Conservation (phyloP, 2,329 filamentous ascomycete genomes). For the Pseudocercospora vitis region DNA sequence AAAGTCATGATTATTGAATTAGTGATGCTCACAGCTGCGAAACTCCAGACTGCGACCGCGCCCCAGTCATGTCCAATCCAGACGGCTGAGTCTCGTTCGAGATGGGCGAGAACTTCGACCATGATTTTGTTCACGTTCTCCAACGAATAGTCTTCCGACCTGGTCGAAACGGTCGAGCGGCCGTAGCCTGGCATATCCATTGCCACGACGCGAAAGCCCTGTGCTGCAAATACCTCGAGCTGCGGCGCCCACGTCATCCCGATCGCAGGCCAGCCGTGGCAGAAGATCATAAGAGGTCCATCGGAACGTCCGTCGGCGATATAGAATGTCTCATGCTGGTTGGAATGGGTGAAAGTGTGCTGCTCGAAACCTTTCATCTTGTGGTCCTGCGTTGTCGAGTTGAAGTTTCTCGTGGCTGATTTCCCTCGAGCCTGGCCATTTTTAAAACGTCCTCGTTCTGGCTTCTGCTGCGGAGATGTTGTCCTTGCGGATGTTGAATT, state of each 20-base stretch:
- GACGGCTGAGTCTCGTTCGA: constrained; percentile 45
- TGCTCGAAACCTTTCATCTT: constrained; percentile 26
- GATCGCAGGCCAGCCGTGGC: constrained; percentile 41
- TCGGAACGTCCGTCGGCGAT: constrained; percentile 30
- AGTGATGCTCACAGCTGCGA: constrained; percentile 10
- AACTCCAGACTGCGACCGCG: constrained; percentile 35
- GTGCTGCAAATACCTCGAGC: constrained; percentile 34
- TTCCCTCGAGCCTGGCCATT: background rate
- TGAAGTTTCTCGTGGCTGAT: background rate
- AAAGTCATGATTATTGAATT: background rate
- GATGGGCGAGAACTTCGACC: constrained; percentile 43
- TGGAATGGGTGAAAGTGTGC: constrained; percentile 26
- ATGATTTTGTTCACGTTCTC: constrained; percentile 35
- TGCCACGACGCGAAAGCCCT: constrained; percentile 33
- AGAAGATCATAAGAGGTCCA: constrained; percentile 33
- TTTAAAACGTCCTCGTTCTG: background rate
- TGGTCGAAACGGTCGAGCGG: constrained; percentile 33
- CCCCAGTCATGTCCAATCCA: constrained; percentile 53
- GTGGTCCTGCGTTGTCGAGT: background rate
- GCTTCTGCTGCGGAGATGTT: background rate
- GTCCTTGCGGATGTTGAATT: background rate
- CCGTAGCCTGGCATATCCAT: constrained; percentile 42
- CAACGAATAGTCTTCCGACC: constrained; percentile 36
- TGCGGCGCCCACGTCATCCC: constrained; percentile 40
- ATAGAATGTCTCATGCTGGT: constrained; percentile 29